A percentile compares a stretch with the other conserved stretches of the same genome.
These are phyloP conservation scores for Fulvia fulva DNA, from an alignment of 2,329 filamentous ascomycete genomes.

Conservation along the genomic window DNA sequence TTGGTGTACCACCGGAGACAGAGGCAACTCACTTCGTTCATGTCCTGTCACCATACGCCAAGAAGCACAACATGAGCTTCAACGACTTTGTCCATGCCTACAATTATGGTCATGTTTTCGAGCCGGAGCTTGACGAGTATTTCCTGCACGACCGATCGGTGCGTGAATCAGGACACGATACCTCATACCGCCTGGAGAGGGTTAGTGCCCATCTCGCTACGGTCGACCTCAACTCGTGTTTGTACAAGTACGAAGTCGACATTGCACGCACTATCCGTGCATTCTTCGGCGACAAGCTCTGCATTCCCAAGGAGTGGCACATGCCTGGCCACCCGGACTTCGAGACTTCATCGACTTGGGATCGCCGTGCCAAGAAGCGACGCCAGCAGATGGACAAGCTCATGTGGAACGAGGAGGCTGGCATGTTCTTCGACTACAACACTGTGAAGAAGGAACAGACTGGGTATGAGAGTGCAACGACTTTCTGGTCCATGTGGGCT, in stretches of 20 bases:
- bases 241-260: constrained; percentile 97
- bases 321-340: constrained; percentile 60
- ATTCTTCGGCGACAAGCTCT: constrained; percentile 76
- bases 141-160: constrained; percentile 95
- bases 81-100: constrained; percentile 84
- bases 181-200: constrained; percentile 85
- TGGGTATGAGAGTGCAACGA: constrained; percentile 85
- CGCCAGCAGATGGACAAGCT: constrained; percentile 87
- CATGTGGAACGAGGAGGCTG: constrained; percentile 85
- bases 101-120: constrained; percentile 69
- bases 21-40: constrained; percentile 84
- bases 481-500: constrained; percentile 97
- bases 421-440: constrained; percentile 98
- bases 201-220: constrained; percentile 86
- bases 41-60: constrained; percentile 72
- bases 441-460: constrained; percentile 76
- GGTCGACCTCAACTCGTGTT: constrained; percentile 86
- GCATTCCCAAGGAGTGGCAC: constrained; percentile 80
- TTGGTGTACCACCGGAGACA: constrained; percentile 86
- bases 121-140: constrained; percentile 90
- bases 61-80: constrained; percentile 80
- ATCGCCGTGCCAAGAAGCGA: constrained; percentile 78
- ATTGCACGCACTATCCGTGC: constrained; percentile 82
- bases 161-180: constrained; percentile 94
- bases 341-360: constrained; percentile 84